Evolutionary conservation across 2,329 filamentous ascomycete genomes (phyloP), one percentile per base, ranked within the genome.

Genomic region (Aspergillus costaricaensis): DNA sequence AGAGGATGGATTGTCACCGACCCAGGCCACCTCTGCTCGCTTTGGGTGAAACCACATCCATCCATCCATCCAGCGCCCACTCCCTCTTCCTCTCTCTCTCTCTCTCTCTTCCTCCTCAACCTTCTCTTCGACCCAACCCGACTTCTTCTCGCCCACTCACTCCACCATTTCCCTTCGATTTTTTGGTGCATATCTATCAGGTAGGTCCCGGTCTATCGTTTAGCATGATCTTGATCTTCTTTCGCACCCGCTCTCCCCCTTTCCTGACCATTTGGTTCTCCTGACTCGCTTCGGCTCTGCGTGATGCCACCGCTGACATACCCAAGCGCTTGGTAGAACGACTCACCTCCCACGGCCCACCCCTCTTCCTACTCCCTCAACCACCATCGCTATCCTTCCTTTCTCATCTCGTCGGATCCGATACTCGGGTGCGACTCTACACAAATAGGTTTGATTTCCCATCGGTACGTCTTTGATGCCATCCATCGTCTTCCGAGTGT

Each of bases 271-370:
- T 39, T 59, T 47, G 53, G 55, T 59, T 65, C 55, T 62, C 65
- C 63, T 65, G 55, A 60, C 47, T 61, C 51, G 55, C 61, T 64
- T 67, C 61, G 53, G 66, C 62, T 68, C 66, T 69, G 67, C 67
- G 65, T 68, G 68, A 73, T 72, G 67, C 67, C 73, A 75, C 67
- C 73, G 73, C 75, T 77, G 73, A 77, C 73, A 70, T 71, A 68
- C 69, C 70, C 68, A 71, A 74, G 68, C 72, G 70, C 74, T 74
- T 74, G 67, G 67, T 74, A 72, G 71, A 64, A 71, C 63, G 65
- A 68, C 67, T 68, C 61, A 67, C 67, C 67, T 67, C 65, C 63
- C 64, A 65, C 65, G 64, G 67, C 65, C 61, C 52, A 59, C 60
- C 43, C 19, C 62, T 36, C 57, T 59, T 58, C 51, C 66, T 50